Evolutionary conservation across 495 filamentous ascomycete genomes (phyloP).

Genomic region (Pseudomonodictys pantanalensis): DNA sequence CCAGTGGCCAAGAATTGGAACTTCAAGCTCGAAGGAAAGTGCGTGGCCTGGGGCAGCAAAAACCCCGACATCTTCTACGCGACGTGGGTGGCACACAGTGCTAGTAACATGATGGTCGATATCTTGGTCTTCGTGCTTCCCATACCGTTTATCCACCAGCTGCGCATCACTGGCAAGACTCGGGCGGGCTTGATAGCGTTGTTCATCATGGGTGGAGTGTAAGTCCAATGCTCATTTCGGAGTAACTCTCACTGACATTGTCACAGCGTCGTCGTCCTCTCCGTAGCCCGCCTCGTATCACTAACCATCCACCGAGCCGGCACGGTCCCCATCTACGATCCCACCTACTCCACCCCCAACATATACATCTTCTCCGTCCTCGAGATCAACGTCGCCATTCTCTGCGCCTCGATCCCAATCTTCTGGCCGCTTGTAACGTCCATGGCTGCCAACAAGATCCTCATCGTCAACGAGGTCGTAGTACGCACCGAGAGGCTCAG

Average conservation of each 20-base stretch:
- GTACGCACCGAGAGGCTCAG: constrained; percentile 20
- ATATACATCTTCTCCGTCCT: constrained; percentile 32
- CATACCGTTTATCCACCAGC: constrained; percentile 20
- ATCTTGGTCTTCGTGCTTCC: constrained; percentile 16
- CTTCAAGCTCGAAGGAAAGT: constrained; percentile 8
- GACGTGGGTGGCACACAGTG: constrained; percentile 15
- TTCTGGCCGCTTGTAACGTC: constrained; percentile 28
- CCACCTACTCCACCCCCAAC: constrained; percentile 17
- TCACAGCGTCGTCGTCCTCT: constrained; percentile 16
- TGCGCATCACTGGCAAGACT: constrained; percentile 15
- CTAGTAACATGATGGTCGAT: constrained; percentile 29
- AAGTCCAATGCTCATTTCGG: constrained; percentile 4
- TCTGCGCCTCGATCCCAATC: constrained; percentile 30
- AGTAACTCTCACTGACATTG: neutral
- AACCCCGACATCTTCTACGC: constrained; percentile 18
- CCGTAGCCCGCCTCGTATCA: constrained; percentile 21
- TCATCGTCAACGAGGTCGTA: constrained; percentile 34
- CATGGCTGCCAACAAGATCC: constrained; percentile 28
- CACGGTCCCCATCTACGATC: constrained; percentile 28
- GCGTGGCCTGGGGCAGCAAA: constrained; percentile 28
- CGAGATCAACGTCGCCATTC: constrained; percentile 31
- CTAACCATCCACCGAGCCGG: constrained; percentile 23
- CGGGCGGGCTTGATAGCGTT: constrained; percentile 17
- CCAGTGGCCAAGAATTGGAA: constrained; percentile 32
- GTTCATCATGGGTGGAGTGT: constrained; percentile 28